Evolutionary conservation across 108 stramenopile species (phyloP).

Genomic region (Tribonema minus): DNA sequence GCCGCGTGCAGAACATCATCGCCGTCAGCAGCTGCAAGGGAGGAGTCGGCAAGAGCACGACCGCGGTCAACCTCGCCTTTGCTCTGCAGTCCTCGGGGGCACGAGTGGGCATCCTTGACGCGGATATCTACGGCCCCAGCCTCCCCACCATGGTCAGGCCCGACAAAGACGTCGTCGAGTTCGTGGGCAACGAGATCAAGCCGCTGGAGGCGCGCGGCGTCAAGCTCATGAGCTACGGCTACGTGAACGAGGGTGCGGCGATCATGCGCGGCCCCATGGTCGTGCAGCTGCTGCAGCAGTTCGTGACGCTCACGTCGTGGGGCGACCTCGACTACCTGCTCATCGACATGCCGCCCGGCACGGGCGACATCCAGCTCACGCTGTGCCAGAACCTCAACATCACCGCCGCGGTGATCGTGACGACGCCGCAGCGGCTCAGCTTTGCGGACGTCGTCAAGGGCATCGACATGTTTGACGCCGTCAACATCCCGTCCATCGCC

Average conservation of each 20-base stretch:
- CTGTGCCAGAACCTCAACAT: conserved; percentile 77
- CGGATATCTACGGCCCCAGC: conserved; percentile 95
- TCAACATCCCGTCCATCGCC: conserved; percentile 87
- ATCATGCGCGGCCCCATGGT: conserved; percentile 65
- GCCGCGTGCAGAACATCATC: conserved; percentile 30
- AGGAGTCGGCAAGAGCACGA: conserved; percentile 97
- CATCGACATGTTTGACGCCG: conserved; percentile 84
- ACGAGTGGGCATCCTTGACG: conserved; percentile 85
- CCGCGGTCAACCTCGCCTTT: conserved; percentile 92
- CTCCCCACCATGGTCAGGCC: conserved; percentile 60
- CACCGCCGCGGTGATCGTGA: conserved; percentile 93
- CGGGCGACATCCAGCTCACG: conserved; percentile 96
- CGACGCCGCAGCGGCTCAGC: conserved; percentile 93
- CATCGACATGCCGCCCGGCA: conserved; percentile 95
- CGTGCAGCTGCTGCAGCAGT: conserved; percentile 79
- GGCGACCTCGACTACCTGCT: conserved; percentile 95
- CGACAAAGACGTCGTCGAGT: conserved; percentile 36
- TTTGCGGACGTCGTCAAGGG: conserved; percentile 92
- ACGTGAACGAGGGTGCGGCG: conserved; percentile 59
- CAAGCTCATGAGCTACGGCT: conserved; percentile 56
- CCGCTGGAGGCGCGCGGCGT: conserved; percentile 45
- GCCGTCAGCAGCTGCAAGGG: conserved; percentile 69
- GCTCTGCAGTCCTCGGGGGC: conserved; percentile 76
- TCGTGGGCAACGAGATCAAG: conserved; percentile 33
- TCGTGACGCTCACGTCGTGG: conserved; percentile 95